Conservation (phyloP, 345 rosid species). For the Sisymbrium irio region DNA sequence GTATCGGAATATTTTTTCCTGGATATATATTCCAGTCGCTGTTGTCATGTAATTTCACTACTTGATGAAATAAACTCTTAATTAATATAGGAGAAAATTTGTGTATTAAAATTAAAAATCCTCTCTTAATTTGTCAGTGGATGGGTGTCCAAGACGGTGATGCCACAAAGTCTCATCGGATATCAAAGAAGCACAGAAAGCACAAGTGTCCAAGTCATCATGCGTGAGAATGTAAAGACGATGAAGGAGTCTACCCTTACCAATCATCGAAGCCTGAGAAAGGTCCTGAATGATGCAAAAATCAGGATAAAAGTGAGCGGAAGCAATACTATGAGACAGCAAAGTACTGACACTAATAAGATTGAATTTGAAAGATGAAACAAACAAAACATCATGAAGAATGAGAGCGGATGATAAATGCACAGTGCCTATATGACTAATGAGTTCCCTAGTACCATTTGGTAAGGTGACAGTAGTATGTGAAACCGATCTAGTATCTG, state of each 20-base stretch:
- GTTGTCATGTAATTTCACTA: not conserved
- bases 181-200: not conserved
- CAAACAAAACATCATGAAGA: not conserved
- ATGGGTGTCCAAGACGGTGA: not conserved
- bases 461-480: too few species aligned
- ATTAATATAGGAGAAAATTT: not conserved
- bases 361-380: not conserved
- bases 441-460: too few species aligned
- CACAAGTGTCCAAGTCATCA: not conserved
- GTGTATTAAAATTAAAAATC: not conserved
- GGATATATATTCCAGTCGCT: not conserved
- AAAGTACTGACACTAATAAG: not conserved
- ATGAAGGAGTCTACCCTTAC: not conserved
- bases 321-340: not conserved
- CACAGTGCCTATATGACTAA: too few species aligned
- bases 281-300: not conserved
- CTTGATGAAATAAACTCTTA: not conserved
- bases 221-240: not conserved
- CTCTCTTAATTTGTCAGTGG: not conserved
- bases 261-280: not conserved
- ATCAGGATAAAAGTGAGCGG: not conserved
- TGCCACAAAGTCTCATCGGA: not conserved
- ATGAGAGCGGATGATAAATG: too few species aligned
- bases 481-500: too few species aligned
- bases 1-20: not conserved